Evolutionary conservation across 106 monocot genomes (phyloP).

Genomic region (Dactylorhiza incarnata): DNA sequence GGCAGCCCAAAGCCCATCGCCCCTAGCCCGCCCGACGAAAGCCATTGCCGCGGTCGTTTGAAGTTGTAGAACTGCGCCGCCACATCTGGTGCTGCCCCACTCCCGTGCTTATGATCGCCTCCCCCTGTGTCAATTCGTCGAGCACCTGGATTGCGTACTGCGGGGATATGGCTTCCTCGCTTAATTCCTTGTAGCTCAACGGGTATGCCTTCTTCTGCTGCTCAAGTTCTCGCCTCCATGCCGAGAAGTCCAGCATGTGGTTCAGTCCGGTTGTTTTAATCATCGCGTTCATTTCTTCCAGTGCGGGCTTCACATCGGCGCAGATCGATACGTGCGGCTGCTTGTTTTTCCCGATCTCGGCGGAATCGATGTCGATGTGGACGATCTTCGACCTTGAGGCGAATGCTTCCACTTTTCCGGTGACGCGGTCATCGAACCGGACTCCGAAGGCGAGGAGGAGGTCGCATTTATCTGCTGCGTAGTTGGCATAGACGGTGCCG

Average conservation of each 20-base stretch:
- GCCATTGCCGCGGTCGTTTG: too few relatives aligned
- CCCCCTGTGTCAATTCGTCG: constrained; percentile 65
- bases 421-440: constrained; percentile 84
- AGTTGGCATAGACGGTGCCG: constrained; percentile 84
- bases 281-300: constrained; percentile 51
- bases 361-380: constrained; percentile 84
- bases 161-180: constrained; percentile 56
- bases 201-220: constrained; percentile 53
- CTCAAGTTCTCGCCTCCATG: constrained; percentile 62
- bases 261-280: constrained; percentile 17
- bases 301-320: constrained; percentile 59
- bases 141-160: constrained; percentile 76
- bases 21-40: too few relatives aligned
- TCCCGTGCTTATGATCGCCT: constrained; percentile 71
- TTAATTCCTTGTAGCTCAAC: constrained; percentile 57
- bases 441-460: constrained; percentile 84
- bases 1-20: too few relatives aligned
- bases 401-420: constrained; percentile 78
- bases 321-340: constrained; percentile 78
- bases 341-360: constrained; percentile 94
- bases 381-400: constrained; percentile 82
- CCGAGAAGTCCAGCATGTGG: constrained; percentile 43
- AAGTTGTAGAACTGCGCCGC: too few relatives aligned
- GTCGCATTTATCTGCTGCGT: constrained; percentile 67
- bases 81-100: constrained; percentile 97